Base-by-base conservation (phyloP, 805 yeast genomes). In the Saturnispora ahearnii region DNA sequence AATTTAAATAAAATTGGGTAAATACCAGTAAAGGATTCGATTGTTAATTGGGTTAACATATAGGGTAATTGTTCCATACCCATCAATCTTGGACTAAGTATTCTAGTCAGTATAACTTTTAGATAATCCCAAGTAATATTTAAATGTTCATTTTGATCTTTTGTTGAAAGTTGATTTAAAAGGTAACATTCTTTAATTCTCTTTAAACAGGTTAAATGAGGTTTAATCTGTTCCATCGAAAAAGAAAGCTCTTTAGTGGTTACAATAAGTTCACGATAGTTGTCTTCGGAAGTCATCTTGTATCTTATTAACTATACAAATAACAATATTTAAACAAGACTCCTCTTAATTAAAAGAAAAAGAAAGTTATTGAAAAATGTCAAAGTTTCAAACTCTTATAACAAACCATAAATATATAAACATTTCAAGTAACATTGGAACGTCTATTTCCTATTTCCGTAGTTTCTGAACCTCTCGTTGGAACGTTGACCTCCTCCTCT, bases 1-100 rank as follows among this genome's bases (percentile, higher is more conserved):
- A 12, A 18, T 12, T 33, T 34, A 26, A 41, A 41, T 10, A 40
- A n/a, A 24, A n/a, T 24, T 34, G 37, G 30, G 34, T 41, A 47
- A 26, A 47, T 11, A 9, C 41, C 36, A 12, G 38, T 47, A 24
- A 47, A 41, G 5, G 50, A 44, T 22, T 47, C 29, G 28, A 47
- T 41, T 7, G 50, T 12, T 37, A 41, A 33, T 38, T 38, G 42
- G 30, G 30, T 38, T 38, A 38, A 24, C 15, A 24, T 38, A 26
- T 38, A 38, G 15, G 42, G 42, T 15, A 38, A 24, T 38, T 22
- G 30, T 26, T 24, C 28, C 28, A 24, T 24, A 12, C 30, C 30
- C 28, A 38, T 24, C n/a, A 13, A 38, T 24, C 30, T 73, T 48
- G 77, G 78, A 52, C 68, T 68, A n/a, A 73, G 71, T 9, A 74